Percentiles rank a stretch among this genome's conserved stretches.
These are phyloP conservation scores for Leccinum boreale DNA, from an alignment of 768 basidiomycete genomes.

Conservation along the genomic window DNA sequence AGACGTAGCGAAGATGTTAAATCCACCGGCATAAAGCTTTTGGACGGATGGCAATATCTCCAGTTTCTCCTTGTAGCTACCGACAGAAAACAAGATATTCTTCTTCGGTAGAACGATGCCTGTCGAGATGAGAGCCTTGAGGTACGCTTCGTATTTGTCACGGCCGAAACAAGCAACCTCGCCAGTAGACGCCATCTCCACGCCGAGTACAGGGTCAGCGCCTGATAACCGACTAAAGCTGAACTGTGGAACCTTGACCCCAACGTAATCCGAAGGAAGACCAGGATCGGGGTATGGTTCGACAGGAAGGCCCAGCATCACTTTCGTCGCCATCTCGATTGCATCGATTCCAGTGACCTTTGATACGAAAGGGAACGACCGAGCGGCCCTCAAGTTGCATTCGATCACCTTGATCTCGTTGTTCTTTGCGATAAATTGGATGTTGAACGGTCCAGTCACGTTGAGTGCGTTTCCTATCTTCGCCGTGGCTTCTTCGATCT, in stretches of 20 bases:
- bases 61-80: slow-evolving; percentile 95
- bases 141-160: slow-evolving; percentile 97
- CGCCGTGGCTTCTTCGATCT: slow-evolving; percentile 94
- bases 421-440: slow-evolving; percentile 99
- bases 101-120: slow-evolving; percentile 95
- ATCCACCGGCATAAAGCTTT: slow-evolving; percentile 90
- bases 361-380: slow-evolving; percentile 98
- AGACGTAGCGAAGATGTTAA: slow-evolving; percentile 94
- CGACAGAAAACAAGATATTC: slow-evolving; percentile 95
- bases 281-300: slow-evolving; percentile 87
- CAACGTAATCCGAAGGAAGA: slow-evolving; percentile 91
- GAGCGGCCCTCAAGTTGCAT: slow-evolving; percentile 95
- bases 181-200: slow-evolving; percentile 99
- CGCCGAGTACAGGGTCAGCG: slow-evolving; percentile 95
- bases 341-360: slow-evolving; percentile 98
- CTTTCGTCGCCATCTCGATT: slow-evolving; percentile 98
- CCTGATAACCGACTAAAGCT: slow-evolving; percentile 95
- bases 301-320: slow-evolving; percentile 90
- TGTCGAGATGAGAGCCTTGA: slow-evolving; percentile 95
- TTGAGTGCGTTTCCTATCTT: slow-evolving; percentile 98
- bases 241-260: slow-evolving; percentile 99
- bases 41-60: slow-evolving; percentile 95
- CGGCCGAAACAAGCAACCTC: slow-evolving; percentile 98
- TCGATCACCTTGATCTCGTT: slow-evolving; percentile 99
- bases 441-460: slow-evolving; percentile 98